phyloP scores from a whole-genome alignment of 805 yeast genomes.

The Yamadazyma nakazawae region DNA sequence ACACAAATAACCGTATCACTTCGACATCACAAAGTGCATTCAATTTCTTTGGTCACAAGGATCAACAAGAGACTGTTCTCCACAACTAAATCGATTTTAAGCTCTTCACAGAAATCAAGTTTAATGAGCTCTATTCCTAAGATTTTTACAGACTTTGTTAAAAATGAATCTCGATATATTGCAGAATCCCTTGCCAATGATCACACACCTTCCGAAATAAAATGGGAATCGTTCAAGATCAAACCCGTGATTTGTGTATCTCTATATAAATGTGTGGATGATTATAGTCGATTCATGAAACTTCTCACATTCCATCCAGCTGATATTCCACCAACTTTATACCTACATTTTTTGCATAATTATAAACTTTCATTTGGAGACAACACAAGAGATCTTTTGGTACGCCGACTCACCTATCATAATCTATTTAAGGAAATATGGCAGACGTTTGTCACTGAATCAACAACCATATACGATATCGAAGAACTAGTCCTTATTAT shows the following conservation, averaged over 20 bases:
- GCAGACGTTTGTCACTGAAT: slow-evolving; percentile 24
- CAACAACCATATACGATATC: slow-evolving; percentile 31
- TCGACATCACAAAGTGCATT: neutral
- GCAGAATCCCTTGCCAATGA: slow-evolving; percentile 6
- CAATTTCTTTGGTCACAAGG: neutral
- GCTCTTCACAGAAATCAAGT: neutral
- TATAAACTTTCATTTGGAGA: slow-evolving; percentile 19
- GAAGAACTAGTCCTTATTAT: slow-evolving; percentile 35
- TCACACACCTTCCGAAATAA: neutral
- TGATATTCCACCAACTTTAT: slow-evolving; percentile 26
- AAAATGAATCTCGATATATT: slow-evolving; percentile 9
- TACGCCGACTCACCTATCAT: slow-evolving; percentile 31
- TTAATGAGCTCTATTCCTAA: slow-evolving; percentile 2
- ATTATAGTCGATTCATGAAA: slow-evolving; percentile 26
- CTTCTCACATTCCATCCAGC: slow-evolving; percentile 31
- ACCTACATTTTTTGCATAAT: slow-evolving; percentile 18
- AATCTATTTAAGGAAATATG: slow-evolving; percentile 29
- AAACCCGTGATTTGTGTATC: slow-evolving; percentile 11
- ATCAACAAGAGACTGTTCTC: neutral
- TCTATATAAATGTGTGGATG: slow-evolving; percentile 25
- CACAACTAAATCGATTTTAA: neutral
- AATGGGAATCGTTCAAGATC: neutral
- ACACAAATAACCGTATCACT: neutral
- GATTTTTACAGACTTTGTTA: slow-evolving; percentile 10
- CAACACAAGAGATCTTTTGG: slow-evolving; percentile 19